phyloP scores from a whole-genome alignment of 2,329 filamentous ascomycete species.

The Apiospora arundinis region DNA sequence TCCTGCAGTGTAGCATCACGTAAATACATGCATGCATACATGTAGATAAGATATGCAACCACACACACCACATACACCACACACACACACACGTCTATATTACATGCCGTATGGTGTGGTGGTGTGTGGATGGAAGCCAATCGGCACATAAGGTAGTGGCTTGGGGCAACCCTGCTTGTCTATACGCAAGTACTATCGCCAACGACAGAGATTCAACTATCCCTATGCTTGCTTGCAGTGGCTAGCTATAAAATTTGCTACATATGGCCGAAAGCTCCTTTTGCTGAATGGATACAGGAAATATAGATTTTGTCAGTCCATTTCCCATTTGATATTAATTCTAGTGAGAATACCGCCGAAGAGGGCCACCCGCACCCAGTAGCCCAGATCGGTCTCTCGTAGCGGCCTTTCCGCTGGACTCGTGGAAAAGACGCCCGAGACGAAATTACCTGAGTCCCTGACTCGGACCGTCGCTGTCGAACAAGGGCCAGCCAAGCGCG shows the following conservation, averaged over 20 bases:
- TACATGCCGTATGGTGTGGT: background rate
- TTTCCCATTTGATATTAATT: background rate
- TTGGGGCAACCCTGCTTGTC: conserved; percentile 1
- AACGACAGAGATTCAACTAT: background rate
- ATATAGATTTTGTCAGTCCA: background rate
- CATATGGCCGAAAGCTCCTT: background rate
- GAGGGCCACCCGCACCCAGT: background rate
- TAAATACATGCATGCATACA: background rate
- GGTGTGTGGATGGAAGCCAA: background rate
- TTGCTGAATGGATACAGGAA: background rate
- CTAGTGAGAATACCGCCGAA: background rate
- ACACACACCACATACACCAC: background rate
- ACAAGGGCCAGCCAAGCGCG: conserved; percentile 9
- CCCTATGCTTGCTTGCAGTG: no score
- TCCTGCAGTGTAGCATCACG: background rate
- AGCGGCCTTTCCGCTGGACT: background rate
- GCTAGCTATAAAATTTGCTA: conserved; percentile 1
- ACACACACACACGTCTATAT: background rate
- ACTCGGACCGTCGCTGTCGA: conserved; percentile 4
- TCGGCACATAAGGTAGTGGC: background rate
- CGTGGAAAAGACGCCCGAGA: conserved; percentile 11
- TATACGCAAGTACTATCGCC: background rate
- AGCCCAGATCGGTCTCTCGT: background rate
- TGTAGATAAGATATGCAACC: background rate
- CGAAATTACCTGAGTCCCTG: conserved; percentile 12